Conservation (phyloP, 306 rosid genomes). For the Cucurbita argyrosperma region DNA sequence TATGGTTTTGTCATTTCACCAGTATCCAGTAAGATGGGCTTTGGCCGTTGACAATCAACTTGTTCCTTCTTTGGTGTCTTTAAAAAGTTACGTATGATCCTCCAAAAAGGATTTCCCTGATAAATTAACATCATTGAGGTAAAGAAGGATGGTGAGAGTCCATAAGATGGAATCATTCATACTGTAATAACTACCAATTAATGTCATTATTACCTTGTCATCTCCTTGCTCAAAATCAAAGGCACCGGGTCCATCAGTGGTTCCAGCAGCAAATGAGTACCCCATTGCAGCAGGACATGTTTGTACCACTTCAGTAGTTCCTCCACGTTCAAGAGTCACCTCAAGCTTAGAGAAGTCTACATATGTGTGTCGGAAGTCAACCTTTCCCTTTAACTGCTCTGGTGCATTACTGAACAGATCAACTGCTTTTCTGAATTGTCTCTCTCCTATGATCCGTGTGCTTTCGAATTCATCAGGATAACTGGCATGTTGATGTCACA, state of each 20-base stretch:
- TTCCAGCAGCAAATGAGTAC: conserved; percentile 88
- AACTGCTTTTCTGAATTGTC: conserved; percentile 70
- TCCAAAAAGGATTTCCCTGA: conserved; percentile 89
- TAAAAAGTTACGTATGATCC: conserved; percentile 48
- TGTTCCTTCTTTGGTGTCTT: conserved; percentile 60
- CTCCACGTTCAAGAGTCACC: conserved; percentile 41
- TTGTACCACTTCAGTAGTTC: conserved; percentile 37
- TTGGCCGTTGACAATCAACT: conserved; percentile 60
- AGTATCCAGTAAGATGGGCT: conserved; percentile 87
- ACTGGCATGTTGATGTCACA: conserved; percentile 27
- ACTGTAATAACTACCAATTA: not conserved
- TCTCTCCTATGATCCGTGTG: conserved; percentile 76
- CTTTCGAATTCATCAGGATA: conserved; percentile 94
- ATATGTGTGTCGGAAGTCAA: conserved; percentile 66
- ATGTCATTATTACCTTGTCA: conserved; percentile 37
- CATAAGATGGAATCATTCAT: not conserved
- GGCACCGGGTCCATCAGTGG: conserved; percentile 95
- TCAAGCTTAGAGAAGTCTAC: conserved; percentile 66
- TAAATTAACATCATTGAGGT: conserved; percentile 12
- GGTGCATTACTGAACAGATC: conserved; percentile 55
- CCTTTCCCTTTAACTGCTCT: conserved; percentile 51
- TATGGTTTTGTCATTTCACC: conserved; percentile 87
- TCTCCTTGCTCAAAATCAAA: conserved; percentile 89
- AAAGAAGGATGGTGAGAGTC: not conserved
- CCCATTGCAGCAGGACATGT: conserved; percentile 99